Evolutionary conservation across 805 yeast genomes (phyloP), one percentile per base, ranked within the genome.

Genomic region (Yamadazyma paraphyllophila): DNA sequence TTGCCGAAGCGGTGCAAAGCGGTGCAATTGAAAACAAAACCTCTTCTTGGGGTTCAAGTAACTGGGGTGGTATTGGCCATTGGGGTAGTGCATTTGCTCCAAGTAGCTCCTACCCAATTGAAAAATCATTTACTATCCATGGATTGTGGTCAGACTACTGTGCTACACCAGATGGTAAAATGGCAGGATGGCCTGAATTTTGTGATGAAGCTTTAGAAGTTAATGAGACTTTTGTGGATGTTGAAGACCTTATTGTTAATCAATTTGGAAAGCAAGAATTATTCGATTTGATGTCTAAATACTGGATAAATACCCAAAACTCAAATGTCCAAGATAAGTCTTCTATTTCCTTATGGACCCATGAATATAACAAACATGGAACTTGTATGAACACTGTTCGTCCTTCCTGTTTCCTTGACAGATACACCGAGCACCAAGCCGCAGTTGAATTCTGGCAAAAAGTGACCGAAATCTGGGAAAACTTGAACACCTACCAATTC

Each of bases 351-450:
- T 68, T 91, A 41, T 91, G 98, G 98, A 74, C 78, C 30, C 97
- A 91, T 65, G 97, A 91, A 65, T 91, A 79, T 74, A 90, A 91
- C 69, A 91, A 91, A 62, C 98, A 91, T 61, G 97, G 91, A 17
- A 89, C 96, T 8, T 91, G 97, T 66, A 82, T 90, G 76, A 79
- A 83, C 39, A 89, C 97, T 1, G 69, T 91, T 38, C 79, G 76
- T 45, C 87, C 94, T 2, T 54, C 63, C 4, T 91, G 98, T 63
- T 90, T 89, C 63, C 66, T 61, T 8, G 57, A 57, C 13, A 31
- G 43, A 9, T 56, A 55, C 33, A 41, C 44, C 12, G 44, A 49
- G 27, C 66, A 56, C 54, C 61, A 60, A 35, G 58, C 62, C 31
- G 53, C 71, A 9, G 62, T 68, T 43, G 50, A 54, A 32, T 58